A percentile compares a stretch with the other conserved stretches of the same genome.
Evolutionary conservation across 2,329 filamentous ascomycete species (phyloP).

Genomic region (Fusarium hostae): DNA sequence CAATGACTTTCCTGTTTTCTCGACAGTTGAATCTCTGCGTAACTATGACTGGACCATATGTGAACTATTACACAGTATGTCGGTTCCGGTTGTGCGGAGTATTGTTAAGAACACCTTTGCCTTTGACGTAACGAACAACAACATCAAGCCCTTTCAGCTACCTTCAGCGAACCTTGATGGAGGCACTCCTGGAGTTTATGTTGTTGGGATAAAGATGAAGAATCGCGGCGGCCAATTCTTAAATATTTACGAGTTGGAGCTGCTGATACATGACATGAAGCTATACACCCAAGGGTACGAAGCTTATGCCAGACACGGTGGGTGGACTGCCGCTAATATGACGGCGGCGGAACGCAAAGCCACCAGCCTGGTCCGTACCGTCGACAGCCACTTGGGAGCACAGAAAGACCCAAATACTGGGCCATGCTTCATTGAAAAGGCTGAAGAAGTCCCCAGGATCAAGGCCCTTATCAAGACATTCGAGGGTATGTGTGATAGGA

Average conservation of each 20-base stretch:
- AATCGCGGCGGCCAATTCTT: not conserved
- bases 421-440: not conserved
- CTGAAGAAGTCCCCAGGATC: not conserved
- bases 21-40: not conserved
- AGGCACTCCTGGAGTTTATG: not conserved
- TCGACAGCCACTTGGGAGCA: not conserved
- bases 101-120: not conserved
- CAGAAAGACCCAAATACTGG: not conserved
- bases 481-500: not conserved
- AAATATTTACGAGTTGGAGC: not conserved
- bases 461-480: not conserved
- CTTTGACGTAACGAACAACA: not conserved
- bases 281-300: not conserved
- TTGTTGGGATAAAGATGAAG: not conserved
- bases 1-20: not conserved
- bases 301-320: not conserved
- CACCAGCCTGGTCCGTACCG: not conserved
- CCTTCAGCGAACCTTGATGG: not conserved
- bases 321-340: not conserved
- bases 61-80: not conserved
- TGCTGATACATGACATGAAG: not conserved
- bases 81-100: not conserved
- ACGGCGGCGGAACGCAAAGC: not conserved
- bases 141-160: not conserved
- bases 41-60: not conserved